Evolutionary conservation across 2,329 filamentous ascomycete genomes (phyloP).

Genomic region (Cordyceps militaris): DNA sequence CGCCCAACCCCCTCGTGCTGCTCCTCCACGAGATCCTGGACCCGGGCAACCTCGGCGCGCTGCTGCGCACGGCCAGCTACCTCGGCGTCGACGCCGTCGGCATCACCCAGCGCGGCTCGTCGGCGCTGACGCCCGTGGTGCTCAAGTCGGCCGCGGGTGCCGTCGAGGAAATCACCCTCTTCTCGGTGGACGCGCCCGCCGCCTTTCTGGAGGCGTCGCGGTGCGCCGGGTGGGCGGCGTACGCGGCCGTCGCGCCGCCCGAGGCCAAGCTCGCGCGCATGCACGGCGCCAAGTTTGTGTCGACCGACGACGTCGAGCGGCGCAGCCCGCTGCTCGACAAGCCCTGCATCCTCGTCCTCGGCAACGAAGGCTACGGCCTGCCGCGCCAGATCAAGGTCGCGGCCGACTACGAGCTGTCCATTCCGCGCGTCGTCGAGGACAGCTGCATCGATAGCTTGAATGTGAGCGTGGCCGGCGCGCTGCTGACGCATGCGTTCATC

Average conservation of each 20-base stretch:
- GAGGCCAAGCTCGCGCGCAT: slow-evolving; percentile 26
- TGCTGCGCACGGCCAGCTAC: slow-evolving; percentile 82
- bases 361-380: slow-evolving; percentile 73
- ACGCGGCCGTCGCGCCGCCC: slow-evolving; percentile 59
- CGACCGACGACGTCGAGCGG: slow-evolving; percentile 41
- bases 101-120: slow-evolving; percentile 66
- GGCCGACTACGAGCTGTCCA: slow-evolving; percentile 59
- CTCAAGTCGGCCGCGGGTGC: slow-evolving; percentile 87
- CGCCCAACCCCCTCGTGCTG: slow-evolving; percentile 60
- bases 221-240: slow-evolving; percentile 72
- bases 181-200: slow-evolving; percentile 59
- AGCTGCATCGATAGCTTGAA: slow-evolving; percentile 81
- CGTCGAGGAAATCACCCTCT: slow-evolving; percentile 69
- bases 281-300: slow-evolving; percentile 38
- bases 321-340: slow-evolving; percentile 47
- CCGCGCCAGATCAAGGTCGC: slow-evolving; percentile 54
- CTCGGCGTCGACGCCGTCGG: slow-evolving; percentile 82
- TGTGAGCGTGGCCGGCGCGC: slow-evolving; percentile 77
- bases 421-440: slow-evolving; percentile 48
- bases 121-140: slow-evolving; percentile 66
- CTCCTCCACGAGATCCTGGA: slow-evolving; percentile 73
- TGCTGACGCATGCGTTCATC: slow-evolving; percentile 67
- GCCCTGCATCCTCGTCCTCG: slow-evolving; percentile 75
- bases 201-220: slow-evolving; percentile 64
- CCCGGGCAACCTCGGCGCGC: slow-evolving; percentile 83